phyloP scores from a whole-genome alignment of 73 alveolate genomes.

The Paramecium caudatum region DNA sequence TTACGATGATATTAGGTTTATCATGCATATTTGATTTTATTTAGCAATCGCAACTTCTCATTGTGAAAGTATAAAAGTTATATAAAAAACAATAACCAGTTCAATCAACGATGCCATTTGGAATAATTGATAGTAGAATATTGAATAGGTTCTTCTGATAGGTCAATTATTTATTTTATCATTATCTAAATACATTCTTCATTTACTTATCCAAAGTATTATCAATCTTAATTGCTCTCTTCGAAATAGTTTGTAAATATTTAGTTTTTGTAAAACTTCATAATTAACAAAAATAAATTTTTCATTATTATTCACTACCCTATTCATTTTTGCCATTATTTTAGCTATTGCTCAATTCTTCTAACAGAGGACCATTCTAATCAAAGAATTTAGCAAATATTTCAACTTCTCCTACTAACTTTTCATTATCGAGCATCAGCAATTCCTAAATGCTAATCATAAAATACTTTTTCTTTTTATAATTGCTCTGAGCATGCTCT shows the following conservation, averaged over 20 bases:
- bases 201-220: no score
- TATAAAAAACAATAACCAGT: background rate
- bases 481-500: conserved; percentile 53
- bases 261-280: no score
- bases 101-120: no score
- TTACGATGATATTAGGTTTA: background rate
- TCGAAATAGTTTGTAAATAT: no score
- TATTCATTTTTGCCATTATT: no score
- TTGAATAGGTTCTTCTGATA: no score
- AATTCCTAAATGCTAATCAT: background rate
- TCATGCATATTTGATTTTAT: background rate
- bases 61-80: background rate
- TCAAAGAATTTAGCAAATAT: conserved; percentile 52
- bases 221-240: no score
- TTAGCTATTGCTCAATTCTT: conserved; percentile 31
- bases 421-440: conserved; percentile 50
- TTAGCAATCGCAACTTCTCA: background rate
- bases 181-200: no score
- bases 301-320: no score
- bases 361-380: conserved; percentile 37
- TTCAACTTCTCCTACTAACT: conserved; percentile 40
- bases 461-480: conserved; percentile 20
- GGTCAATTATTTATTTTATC: no score
- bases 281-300: no score
- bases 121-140: no score